A percentile compares a stretch with the other conserved stretches of the same genome.
These are phyloP conservation scores for Digitaria exilis DNA, from an alignment of 202 grass and related monocot species.

Conservation along the genomic window DNA sequence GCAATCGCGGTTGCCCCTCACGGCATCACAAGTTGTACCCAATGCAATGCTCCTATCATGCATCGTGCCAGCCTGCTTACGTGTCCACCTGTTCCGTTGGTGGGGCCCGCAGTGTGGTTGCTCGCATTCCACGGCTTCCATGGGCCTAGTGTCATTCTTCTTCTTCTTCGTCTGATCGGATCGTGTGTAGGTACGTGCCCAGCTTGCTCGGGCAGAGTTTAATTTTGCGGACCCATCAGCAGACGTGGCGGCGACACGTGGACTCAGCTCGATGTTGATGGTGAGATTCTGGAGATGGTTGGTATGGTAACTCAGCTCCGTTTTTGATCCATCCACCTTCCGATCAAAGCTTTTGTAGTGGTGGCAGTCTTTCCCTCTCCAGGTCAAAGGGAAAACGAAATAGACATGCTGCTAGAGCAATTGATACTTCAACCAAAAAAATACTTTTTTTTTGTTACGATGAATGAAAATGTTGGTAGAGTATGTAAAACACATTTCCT, in stretches of 20 bases:
- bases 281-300: background rate
- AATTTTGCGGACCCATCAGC: background rate
- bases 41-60: background rate
- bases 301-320: no score
- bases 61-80: background rate
- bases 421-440: background rate
- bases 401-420: background rate
- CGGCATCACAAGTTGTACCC: background rate
- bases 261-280: background rate
- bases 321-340: no score
- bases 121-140: background rate
- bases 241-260: background rate
- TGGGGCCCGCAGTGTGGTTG: background rate
- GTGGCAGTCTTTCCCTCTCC: no score
- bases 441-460: no score
- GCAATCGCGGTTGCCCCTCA: conserved; percentile 31
- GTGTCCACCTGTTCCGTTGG: background rate
- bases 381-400: background rate
- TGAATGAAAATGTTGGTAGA: no score
- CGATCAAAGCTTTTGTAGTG: no score
- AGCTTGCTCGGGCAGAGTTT: background rate
- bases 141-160: background rate
- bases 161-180: background rate
- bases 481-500: no score
- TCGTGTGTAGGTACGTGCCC: background rate